Percentiles rank a stretch among this genome's conserved stretches.
phyloP scores from a whole-genome alignment of 83 land plant species.

The Picea abies region DNA sequence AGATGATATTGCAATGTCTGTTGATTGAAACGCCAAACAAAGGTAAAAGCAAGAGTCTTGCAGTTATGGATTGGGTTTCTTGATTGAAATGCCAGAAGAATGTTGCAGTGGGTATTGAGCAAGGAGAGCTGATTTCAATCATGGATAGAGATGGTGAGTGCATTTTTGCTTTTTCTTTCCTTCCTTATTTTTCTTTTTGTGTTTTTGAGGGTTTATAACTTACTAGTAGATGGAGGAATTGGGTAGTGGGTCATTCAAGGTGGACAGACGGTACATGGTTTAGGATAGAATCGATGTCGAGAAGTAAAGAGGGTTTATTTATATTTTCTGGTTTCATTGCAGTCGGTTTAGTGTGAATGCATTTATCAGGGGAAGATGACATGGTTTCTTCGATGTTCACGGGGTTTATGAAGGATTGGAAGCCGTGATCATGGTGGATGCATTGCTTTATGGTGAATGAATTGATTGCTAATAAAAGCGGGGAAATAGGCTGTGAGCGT shows the following conservation, averaged over 20 bases:
- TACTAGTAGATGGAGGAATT: background rate
- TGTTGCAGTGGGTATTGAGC: background rate
- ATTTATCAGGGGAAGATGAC: background rate
- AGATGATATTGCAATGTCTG: background rate
- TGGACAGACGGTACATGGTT: background rate
- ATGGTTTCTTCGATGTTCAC: background rate
- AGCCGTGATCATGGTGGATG: background rate
- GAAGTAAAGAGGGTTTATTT: background rate
- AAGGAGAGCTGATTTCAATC: background rate
- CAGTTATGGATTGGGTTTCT: background rate
- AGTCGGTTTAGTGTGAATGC: background rate
- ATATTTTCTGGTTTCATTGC: background rate
- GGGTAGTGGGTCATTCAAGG: background rate
- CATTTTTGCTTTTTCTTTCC: background rate
- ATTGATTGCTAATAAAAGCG: no score
- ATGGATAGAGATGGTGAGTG: background rate
- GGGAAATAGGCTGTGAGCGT: background rate
- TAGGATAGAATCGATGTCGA: background rate
- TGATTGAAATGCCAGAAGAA: background rate
- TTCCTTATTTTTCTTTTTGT: background rate
- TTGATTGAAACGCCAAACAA: background rate
- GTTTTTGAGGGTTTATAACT: no score
- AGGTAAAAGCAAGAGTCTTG: background rate
- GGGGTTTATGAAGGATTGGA: background rate
- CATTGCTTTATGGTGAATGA: no score